Conservation (phyloP, 768 basidiomycete genomes). For the Butyriboletus loyo region DNA sequence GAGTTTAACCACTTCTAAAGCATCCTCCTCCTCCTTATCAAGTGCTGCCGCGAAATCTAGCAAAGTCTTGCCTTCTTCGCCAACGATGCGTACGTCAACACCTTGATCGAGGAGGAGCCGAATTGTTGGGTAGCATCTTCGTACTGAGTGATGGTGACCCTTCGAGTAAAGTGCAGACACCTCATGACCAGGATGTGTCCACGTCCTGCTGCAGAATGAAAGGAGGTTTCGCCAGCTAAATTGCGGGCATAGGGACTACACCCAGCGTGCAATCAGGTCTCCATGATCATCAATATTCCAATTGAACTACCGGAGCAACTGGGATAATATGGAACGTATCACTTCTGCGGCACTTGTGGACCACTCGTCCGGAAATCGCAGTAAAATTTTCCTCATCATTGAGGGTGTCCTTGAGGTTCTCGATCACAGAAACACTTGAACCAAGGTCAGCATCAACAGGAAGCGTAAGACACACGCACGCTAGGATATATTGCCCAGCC, state of each 20-base stretch:
- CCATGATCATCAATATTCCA: neutral
- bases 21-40: neutral
- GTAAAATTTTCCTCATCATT: constrained; percentile 12
- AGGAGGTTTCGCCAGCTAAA: neutral
- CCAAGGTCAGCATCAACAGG: neutral
- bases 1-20: neutral
- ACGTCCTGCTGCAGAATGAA: neutral
- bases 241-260: neutral
- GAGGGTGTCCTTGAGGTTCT: no score
- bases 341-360: constrained; percentile 6
- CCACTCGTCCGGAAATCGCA: constrained; percentile 18
- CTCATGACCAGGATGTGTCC: neutral
- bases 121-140: neutral
- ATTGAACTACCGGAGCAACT: constrained; percentile 3
- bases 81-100: neutral
- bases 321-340: constrained; percentile 16
- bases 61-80: neutral
- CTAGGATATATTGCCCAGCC: constrained; percentile 14
- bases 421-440: constrained; percentile 14
- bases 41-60: neutral
- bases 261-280: constrained; percentile 1
- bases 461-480: neutral
- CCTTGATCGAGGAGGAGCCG: neutral
- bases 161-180: neutral
- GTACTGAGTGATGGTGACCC: neutral